Evolutionary conservation across 2,329 filamentous ascomycete genomes (phyloP).

Genomic region (Phialophora tarda): DNA sequence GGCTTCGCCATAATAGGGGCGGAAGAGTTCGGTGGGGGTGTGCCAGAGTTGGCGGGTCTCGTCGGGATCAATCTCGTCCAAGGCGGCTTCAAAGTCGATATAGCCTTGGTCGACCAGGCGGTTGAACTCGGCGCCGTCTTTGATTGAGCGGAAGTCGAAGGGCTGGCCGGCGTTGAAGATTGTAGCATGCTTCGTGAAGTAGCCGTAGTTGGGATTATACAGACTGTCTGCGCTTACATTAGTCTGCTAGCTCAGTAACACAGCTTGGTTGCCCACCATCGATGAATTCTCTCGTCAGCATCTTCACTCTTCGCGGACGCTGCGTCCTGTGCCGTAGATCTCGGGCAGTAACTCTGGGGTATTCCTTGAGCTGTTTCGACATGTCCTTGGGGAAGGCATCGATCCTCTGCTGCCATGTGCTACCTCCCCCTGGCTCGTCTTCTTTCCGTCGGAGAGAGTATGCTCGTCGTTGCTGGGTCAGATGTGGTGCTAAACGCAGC

Average conservation of each 20-base stretch:
- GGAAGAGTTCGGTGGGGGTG: slow-evolving; percentile 95
- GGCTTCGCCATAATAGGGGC: slow-evolving; percentile 94
- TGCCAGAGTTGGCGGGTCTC: slow-evolving; percentile 94
- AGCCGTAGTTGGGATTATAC: slow-evolving; percentile 93
- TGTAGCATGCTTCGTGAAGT: slow-evolving; percentile 94
- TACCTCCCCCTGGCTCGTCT: slow-evolving; percentile 61
- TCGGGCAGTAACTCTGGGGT: slow-evolving; percentile 83
- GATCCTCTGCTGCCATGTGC: slow-evolving; percentile 83
- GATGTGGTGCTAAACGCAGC: slow-evolving; percentile 2
- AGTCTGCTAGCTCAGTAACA: slow-evolving; percentile 7
- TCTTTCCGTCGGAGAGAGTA: slow-evolving; percentile 48
- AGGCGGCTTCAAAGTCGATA: slow-evolving; percentile 83
- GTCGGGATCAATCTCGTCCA: slow-evolving; percentile 75
- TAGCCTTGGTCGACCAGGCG: slow-evolving; percentile 77
- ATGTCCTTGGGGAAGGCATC: slow-evolving; percentile 77
- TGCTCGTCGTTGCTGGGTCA: slow-evolving; percentile 44
- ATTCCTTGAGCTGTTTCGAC: slow-evolving; percentile 77
- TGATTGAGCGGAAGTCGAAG: slow-evolving; percentile 81
- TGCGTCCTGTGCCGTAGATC: slow-evolving; percentile 74
- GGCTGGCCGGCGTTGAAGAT: slow-evolving; percentile 93
- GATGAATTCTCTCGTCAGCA: slow-evolving; percentile 96
- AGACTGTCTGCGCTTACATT: slow-evolving; percentile 71
- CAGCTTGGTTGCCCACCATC: slow-evolving; percentile 66
- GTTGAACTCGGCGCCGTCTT: slow-evolving; percentile 86
- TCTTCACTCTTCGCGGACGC: slow-evolving; percentile 86